Base-by-base conservation (phyloP, 2,329 filamentous ascomycete genomes). In the Didymosphaeria variabile region DNA sequence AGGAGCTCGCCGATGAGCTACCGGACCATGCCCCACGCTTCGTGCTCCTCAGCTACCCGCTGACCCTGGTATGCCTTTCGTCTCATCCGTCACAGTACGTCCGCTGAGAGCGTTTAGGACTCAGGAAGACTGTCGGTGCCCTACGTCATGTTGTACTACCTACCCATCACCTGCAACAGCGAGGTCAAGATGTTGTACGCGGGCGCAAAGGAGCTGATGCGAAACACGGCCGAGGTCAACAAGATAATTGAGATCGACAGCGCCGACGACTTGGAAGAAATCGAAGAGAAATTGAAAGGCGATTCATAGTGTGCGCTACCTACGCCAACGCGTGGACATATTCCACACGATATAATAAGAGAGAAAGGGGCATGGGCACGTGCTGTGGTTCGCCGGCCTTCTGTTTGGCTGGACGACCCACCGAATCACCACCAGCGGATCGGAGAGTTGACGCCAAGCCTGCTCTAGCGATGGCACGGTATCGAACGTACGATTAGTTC, bases 61-160 rank as follows among this genome's bases (percentile, higher is more conserved):
- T 97, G 69, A 97, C 92, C 0, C 80, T 96, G 79, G 93, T 97
- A 82, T 61, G 45, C 17, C 36, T 26, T 53, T 32, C 53, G n/a
- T 40, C 58, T 70, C 36, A 10, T 21, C 29, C 29, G 31, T 34
- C 45, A 58, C 51, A 13, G 23, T 55, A 12, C 31, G 45, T 42
- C 57, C 26, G 45, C 59, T 72, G 53, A 54, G 54, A 54, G 53
- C 36, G 29, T 23, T 45, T 67, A 96, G 92, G 83, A 89, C 47
- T 93, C 91, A 55, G 95, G 95, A 59, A 89, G 95, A 31, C 79
- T 93, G 46, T 91, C 92, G 5, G 93, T 97, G 3, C 95, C 95
- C 10, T 99, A 99, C 77, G 93, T 97, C 50, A 87, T 98, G 77
- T 82, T 99, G 23, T 97, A 97, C 83, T 98, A 97, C 81, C 88